Base-by-base conservation (phyloP, 495 filamentous ascomycete species). In the Trichoderma virens region DNA sequence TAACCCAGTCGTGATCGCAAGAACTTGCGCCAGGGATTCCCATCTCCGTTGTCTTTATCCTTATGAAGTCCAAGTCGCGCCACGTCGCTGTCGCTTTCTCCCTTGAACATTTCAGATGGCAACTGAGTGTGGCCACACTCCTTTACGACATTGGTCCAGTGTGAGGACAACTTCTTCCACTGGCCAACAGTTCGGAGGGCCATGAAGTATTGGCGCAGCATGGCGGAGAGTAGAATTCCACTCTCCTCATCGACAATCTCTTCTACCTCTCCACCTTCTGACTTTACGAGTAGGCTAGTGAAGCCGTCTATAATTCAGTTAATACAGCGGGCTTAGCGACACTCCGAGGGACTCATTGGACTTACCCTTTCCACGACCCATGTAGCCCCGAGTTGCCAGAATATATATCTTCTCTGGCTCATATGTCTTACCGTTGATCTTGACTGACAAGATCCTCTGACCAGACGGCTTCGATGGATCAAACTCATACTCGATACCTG, bases 201-300 rank as follows among this genome's bases (percentile, higher is more conserved):
- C 79, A 93, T 84, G 71, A 97, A 96, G 69, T 95, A 96, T 72
- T 96, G 92, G 4, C 92, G 85, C 27, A 97, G 78, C 65, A 97
- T 86, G 65, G 86, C 90, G 66, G 86, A 89, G 67, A 96, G 90
- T 31, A 97, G 74, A 5, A 95, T 83, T 8, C 92, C 92, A 64
- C 89, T 91, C 70, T 97, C 92, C 65, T 96, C 92, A 30, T 82
- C 83, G 23, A 97, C 86, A 20, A 96, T 69, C 70, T 91, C 89
- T 68, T 90, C 87, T 2, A 88, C 88, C 14, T 80, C 72, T 9
- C 91, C 92, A 27, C 90, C 90, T 67, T 88, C 87, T 1, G 84
- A 79, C 62, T 87, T 69, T 0, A 88, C 79, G 9, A 92, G 80
- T 9, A 97, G 80, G 25, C 88, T 88, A 0, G 79, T 75, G 69